Evolutionary conservation across 306 rosid species (phyloP), one percentile per base, ranked within the genome.

Genomic region (Luffa aegyptiaca): DNA sequence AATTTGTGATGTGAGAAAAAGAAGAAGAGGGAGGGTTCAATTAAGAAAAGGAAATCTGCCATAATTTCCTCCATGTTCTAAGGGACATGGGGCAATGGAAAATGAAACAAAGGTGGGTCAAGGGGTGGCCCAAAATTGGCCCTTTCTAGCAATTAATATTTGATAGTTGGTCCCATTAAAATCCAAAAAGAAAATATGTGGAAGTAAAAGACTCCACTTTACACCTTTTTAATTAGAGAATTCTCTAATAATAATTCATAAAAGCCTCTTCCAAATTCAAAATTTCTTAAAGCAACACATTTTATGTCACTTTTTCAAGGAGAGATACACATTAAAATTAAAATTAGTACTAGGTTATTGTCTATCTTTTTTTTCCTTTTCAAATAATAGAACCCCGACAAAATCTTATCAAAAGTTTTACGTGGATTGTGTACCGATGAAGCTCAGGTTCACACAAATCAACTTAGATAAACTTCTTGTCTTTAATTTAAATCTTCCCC

Each of bases 51-150:
- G 61, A 85, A 56, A 86, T 84, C 80, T 82, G 93, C 88, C 98
- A 91, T 90, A 95, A 93, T 93, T 95, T 93, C 88, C 92, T 91
- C 94, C 97, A 90, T 91, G 97, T 91, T 90, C 91, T 83, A 88
- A 87, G 96, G 93, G 90, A 88, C 92, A 91, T 44, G 77, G 58
- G 41, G 77, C 77, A 82, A 86, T 82, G 91, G 91, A 86, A 90
- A 86, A 85, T 70, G 85, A 76, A 90, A 88, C 92, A 88, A 88
- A 72, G 49, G 81, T 85, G 90, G 94, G 86, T 87, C 79, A 89
- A 84, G 33, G 95, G 90, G 90, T 72, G 84, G 87, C 80, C 51
- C 93, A 86, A 88, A 75, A 44, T 79, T 85, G 93, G 87, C 84
- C 84, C 85, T 86, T 86, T 82, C 80, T 63, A 10, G 62, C 52